phyloP scores from a whole-genome alignment of 257 asterid genomes.

The Nicotiana paniculata region DNA sequence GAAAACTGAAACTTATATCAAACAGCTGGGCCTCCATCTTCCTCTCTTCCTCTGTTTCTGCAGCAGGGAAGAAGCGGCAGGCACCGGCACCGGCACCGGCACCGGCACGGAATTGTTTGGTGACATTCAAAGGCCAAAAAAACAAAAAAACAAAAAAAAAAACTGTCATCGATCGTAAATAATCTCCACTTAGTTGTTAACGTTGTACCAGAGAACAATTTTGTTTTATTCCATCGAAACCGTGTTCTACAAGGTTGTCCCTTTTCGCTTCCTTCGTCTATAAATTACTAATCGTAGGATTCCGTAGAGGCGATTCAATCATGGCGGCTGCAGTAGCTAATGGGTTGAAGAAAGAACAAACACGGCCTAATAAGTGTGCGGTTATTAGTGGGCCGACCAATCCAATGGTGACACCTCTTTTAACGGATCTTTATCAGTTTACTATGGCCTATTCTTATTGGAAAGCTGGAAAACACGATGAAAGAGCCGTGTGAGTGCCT shows the following conservation, averaged over 20 bases:
- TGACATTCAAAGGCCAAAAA: background rate
- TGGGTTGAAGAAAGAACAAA: background rate
- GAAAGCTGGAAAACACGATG: constrained; percentile 88
- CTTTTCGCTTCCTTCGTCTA: background rate
- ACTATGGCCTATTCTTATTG: constrained; percentile 98
- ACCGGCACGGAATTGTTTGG: background rate
- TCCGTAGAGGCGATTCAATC: background rate
- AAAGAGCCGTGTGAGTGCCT: constrained; percentile 75
- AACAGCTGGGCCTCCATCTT: constrained; percentile 3
- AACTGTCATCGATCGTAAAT: background rate
- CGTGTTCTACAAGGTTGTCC: background rate
- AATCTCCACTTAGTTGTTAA: background rate
- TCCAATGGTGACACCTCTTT: constrained; percentile 94
- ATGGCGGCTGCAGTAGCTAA: background rate
- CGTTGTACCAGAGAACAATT: background rate
- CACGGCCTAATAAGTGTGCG: background rate
- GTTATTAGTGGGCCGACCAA: constrained; percentile 60
- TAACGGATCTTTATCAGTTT: constrained; percentile 95
- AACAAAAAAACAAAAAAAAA: background rate
- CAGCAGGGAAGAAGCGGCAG: background rate
- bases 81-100: background rate
- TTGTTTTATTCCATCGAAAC: background rate
- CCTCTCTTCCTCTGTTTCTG: background rate
- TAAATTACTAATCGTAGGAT: too few relatives aligned
- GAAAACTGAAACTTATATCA: background rate